A percentile compares a stretch with the other conserved stretches of the same genome.
phyloP scores from a whole-genome alignment of 345 rosid species.

The Camelina neglecta region DNA sequence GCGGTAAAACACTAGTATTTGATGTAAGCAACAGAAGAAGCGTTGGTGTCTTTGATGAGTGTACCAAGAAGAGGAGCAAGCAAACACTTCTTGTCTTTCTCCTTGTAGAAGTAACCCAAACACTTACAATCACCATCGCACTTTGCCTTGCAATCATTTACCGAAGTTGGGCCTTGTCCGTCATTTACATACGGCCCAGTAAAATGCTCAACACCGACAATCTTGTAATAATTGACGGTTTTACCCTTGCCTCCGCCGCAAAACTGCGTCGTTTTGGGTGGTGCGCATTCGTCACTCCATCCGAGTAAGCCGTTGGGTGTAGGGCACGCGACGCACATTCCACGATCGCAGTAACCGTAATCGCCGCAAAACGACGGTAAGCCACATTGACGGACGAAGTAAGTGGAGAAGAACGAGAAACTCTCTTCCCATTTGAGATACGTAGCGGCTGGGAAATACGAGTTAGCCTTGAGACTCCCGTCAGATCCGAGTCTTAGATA shows the following conservation, averaged over 20 bases:
- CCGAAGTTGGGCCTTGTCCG: slow-evolving; percentile 52
- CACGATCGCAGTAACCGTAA: slow-evolving; percentile 43
- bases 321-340: slow-evolving; percentile 46
- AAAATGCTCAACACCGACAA: slow-evolving; percentile 63
- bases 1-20: slow-evolving; percentile 23
- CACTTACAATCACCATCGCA: slow-evolving; percentile 65
- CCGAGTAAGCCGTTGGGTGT: slow-evolving; percentile 44
- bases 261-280: slow-evolving; percentile 34
- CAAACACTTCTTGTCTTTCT: slow-evolving; percentile 52
- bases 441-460: slow-evolving; percentile 48
- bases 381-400: slow-evolving; percentile 46
- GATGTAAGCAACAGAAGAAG: slow-evolving; percentile 44
- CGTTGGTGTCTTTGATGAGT: slow-evolving; percentile 35
- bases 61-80: slow-evolving; percentile 40
- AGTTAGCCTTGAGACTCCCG: slow-evolving; percentile 57
- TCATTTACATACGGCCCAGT: slow-evolving; percentile 45
- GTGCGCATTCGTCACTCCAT: slow-evolving; percentile 51
- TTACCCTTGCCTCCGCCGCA: slow-evolving; percentile 28
- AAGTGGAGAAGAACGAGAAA: slow-evolving; percentile 52
- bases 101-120: slow-evolving; percentile 62
- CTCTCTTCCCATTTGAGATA: slow-evolving; percentile 50
- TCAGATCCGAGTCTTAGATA: slow-evolving; percentile 54
- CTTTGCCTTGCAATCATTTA: slow-evolving; percentile 48
- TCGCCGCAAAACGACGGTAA: slow-evolving; percentile 47
- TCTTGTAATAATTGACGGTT: slow-evolving; percentile 38